A percentile compares a stretch with the other conserved stretches of the same genome.
These are phyloP conservation scores for Fusarium solani-melongenae DNA, from an alignment of 2,329 filamentous ascomycete species.

Conservation along the genomic window DNA sequence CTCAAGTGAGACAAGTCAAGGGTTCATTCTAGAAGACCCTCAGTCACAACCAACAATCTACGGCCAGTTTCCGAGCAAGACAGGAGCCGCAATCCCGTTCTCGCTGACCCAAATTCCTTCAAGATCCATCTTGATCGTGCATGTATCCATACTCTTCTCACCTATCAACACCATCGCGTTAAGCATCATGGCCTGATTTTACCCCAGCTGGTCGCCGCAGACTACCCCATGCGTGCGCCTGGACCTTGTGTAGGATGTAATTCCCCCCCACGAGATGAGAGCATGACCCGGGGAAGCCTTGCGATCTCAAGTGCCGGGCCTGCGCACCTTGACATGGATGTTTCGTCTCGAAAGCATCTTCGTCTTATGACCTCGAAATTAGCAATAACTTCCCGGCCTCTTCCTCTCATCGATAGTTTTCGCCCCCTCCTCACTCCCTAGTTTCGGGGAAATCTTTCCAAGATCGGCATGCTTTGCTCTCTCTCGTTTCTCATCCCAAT, in stretches of 20 bases:
- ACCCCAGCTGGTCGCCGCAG: not conserved
- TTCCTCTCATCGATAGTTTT: not conserved
- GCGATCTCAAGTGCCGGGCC: not conserved
- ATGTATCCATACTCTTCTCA: not conserved
- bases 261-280: not conserved
- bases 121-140: not conserved
- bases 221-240: constrained; percentile 15
- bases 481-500: not conserved
- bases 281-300: not conserved
- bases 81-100: not conserved
- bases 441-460: constrained; percentile 15
- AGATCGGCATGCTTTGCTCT: not conserved
- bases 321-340: not conserved
- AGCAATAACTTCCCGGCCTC: not conserved
- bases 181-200: not conserved
- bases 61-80: not conserved
- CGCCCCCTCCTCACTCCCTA: constrained; percentile 4
- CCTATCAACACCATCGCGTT: not conserved
- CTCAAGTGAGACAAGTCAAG: not conserved
- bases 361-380: not conserved
- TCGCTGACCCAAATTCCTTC: not conserved
- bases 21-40: not conserved
- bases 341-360: not conserved
- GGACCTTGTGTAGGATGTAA: not conserved
- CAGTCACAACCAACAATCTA: not conserved